A percentile compares a stretch with the other conserved stretches of the same genome.
Evolutionary conservation across 371 early-diverging fungal species (phyloP).

Genomic region (Mucor sp.): DNA sequence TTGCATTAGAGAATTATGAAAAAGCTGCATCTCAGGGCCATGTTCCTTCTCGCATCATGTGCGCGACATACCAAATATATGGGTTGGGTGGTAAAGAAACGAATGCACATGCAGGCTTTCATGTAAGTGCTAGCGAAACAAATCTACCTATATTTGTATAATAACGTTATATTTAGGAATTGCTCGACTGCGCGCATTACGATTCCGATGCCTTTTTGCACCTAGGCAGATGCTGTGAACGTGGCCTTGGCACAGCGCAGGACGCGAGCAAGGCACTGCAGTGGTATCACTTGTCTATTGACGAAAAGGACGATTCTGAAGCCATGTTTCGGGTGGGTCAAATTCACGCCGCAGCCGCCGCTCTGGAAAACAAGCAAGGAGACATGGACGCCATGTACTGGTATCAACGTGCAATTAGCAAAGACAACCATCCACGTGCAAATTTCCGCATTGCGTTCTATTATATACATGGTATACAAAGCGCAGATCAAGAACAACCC

Average conservation of each 20-base stretch:
- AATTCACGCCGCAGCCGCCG: conserved; percentile 24
- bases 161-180: conserved; percentile 25
- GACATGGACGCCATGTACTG: conserved; percentile 33
- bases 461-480: conserved; percentile 28
- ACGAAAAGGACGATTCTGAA: conserved; percentile 33
- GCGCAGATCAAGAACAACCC: background rate
- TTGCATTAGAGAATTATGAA: conserved; percentile 40
- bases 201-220: conserved; percentile 33
- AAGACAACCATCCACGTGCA: conserved; percentile 34
- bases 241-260: conserved; percentile 42
- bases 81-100: conserved; percentile 35
- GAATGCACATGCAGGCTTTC: conserved; percentile 30
- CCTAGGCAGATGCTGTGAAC: conserved; percentile 44
- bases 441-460: conserved; percentile 34
- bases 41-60: conserved; percentile 39
- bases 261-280: conserved; percentile 39
- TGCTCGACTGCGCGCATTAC: conserved; percentile 31
- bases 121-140: conserved; percentile 19
- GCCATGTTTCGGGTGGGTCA: conserved; percentile 43
- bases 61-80: conserved; percentile 38
- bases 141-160: background rate
- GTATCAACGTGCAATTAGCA: conserved; percentile 35
- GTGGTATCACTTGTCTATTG: conserved; percentile 40
- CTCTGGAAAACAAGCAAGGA: background rate
- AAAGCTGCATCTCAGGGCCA: conserved; percentile 39